Conservation (phyloP, 2,329 filamentous ascomycete species). For the Fusarium verticillioides region DNA sequence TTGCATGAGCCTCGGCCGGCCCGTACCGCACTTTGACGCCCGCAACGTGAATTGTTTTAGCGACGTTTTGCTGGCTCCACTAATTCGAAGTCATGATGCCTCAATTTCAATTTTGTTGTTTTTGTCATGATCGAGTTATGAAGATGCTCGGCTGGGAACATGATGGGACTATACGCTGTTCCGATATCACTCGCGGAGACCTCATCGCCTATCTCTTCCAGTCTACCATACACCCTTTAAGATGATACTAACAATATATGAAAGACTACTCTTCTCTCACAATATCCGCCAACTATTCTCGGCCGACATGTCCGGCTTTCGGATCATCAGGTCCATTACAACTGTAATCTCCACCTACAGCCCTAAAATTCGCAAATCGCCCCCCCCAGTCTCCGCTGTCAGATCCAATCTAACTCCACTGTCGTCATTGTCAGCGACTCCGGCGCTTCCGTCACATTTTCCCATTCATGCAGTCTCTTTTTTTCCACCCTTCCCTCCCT, state of each 20-base stretch:
- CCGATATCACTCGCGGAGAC: neutral
- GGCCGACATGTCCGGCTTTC: constrained; percentile 25
- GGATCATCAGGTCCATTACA: constrained; percentile 10
- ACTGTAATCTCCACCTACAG: constrained; percentile 10
- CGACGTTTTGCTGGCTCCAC: neutral
- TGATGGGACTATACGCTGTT: neutral
- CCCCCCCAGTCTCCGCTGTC: constrained; percentile 16
- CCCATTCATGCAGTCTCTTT: constrained; percentile 14
- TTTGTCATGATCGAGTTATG: neutral
- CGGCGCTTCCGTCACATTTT: constrained; percentile 39
- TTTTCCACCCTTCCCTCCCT: neutral
- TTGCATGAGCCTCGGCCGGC: constrained; percentile 27
- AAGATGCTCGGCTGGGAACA: neutral
- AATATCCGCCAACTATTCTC: neutral
- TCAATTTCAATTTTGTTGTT: neutral
- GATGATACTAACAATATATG: too few species aligned
- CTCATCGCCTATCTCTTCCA: too few species aligned
- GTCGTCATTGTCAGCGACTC: constrained; percentile 33
- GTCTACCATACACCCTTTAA: too few species aligned
- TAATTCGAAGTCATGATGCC: neutral
- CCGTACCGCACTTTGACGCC: constrained; percentile 15
- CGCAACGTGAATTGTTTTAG: neutral
- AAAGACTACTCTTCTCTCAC: neutral
- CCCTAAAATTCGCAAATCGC: constrained; percentile 19
- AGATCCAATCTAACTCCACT: constrained; percentile 29